Evolutionary conservation across 228 moss, liverwort and hornwort species (phyloP), one percentile per base, ranked within the genome.

Genomic region (Sphagnum fallax): DNA sequence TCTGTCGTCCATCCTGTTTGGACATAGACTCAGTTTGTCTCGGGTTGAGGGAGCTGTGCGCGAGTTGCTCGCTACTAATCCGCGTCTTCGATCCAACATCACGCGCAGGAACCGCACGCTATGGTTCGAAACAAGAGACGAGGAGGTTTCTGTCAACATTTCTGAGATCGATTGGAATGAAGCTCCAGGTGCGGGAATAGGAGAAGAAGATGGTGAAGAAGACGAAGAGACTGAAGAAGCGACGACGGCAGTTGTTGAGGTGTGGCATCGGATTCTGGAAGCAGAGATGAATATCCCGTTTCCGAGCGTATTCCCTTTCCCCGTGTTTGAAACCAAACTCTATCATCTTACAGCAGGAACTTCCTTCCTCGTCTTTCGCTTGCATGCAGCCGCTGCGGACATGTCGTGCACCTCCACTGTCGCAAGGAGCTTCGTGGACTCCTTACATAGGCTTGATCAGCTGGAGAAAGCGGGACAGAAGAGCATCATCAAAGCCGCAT

Each of bases 201-300:
- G 15, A 47, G 16, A 68, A 53, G 61, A 6, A 6, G 64, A 13
- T 11, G 78, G 61, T 8, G 61, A 52, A 18, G 55, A 53, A 14
- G 73, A 63, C 4, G 72, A 72, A 32, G 79, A 79, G 13, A 11
- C 12, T 5, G 70, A 51, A 15, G 60, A 52, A 4, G 67, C n/a
- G 16, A 69, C 16, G 5, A 49, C 16, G 50, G 55, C 50, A 57
- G 16, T 53, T 3, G 18, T 16, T 52, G 83, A 90, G 74, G 63
- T 32, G 16, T 87, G 88, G 92, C 73, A 75, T 59, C 67, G 49
- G 78, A 83, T 93, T 50, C 82, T 84, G 0, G 90, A 90, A 50
- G 67, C 70, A 61, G 90, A 88, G 60, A 63, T 86, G 57, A 88
- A 90, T 53, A 75, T n/a, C 51, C 63, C 65, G 8, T 92, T 88